phyloP scores from a whole-genome alignment of 352 stramenopile genomes.

The Phytophthora sansomeana region DNA sequence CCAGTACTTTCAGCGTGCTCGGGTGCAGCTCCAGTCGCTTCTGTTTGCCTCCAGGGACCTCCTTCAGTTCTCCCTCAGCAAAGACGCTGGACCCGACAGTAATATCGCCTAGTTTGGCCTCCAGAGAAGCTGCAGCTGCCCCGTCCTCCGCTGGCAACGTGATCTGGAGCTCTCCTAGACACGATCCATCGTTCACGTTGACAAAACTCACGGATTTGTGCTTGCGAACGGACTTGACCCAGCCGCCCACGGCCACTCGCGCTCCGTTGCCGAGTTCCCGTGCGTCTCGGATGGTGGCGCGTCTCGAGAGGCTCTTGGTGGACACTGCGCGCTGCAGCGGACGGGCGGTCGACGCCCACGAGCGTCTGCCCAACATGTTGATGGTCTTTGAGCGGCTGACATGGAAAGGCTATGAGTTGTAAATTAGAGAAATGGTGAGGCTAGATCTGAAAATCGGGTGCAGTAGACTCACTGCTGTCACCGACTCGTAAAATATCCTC shows the following conservation, averaged over 20 bases:
- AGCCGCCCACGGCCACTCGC: slow-evolving; percentile 79
- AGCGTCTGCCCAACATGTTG: slow-evolving; percentile 29
- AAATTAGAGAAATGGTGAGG: neutral
- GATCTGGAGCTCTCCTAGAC: slow-evolving; percentile 93
- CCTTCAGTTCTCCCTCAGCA: slow-evolving; percentile 89
- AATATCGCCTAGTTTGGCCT: slow-evolving; percentile 85
- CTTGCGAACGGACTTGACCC: slow-evolving; percentile 96
- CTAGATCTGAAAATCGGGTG: neutral
- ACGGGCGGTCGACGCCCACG: neutral
- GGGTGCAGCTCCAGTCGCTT: slow-evolving; percentile 93
- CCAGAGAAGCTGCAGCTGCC: slow-evolving; percentile 31
- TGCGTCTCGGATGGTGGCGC: slow-evolving; percentile 57
- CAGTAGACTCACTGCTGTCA: neutral
- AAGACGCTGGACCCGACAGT: slow-evolving; percentile 94
- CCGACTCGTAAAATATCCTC: neutral
- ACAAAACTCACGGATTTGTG: slow-evolving; percentile 98
- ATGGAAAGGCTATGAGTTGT: slow-evolving; percentile 14
- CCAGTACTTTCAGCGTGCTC: slow-evolving; percentile 86
- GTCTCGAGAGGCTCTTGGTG: slow-evolving; percentile 32
- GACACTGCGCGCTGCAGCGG: slow-evolving; percentile 23
- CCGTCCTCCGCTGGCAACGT: slow-evolving; percentile 74
- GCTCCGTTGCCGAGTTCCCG: slow-evolving; percentile 45
- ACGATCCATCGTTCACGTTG: slow-evolving; percentile 96
- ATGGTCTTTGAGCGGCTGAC: neutral
- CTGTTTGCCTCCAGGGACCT: slow-evolving; percentile 91